Evolutionary conservation across 2,329 filamentous ascomycete species (phyloP).

Genomic region (Albifimbria verrucaria): DNA sequence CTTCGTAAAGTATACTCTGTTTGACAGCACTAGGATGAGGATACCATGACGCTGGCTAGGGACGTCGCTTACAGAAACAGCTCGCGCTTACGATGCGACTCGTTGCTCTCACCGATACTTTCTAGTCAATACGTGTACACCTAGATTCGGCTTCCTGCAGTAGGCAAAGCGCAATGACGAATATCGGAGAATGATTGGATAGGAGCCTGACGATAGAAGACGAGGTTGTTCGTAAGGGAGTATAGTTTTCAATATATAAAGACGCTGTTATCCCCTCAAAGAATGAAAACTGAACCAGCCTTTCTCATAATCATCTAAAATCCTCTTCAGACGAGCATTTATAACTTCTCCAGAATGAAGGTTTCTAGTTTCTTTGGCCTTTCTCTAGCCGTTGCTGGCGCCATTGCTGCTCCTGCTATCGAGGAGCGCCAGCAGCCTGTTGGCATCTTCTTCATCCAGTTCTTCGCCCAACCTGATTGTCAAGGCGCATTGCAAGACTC

Average conservation of each 20-base stretch:
- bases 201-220: no score
- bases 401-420: neutral
- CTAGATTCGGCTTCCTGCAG: no score
- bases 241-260: neutral
- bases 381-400: neutral
- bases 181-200: no score
- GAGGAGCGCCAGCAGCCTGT: neutral
- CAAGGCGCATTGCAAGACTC: neutral
- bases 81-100: no score
- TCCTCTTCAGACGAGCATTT: no score
- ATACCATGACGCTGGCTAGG: neutral
- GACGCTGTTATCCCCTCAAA: neutral
- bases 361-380: neutral
- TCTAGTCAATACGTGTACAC: no score
- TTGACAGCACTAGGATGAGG: neutral
- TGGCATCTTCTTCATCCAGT: neutral
- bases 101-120: neutral
- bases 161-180: no score
- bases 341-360: neutral
- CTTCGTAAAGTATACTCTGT: neutral
- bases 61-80: neutral
- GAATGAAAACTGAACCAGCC: neutral
- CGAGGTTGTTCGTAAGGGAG: no score
- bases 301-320: neutral
- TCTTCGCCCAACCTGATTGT: neutral